Evolutionary conservation across 257 asterid genomes (phyloP).

Genomic region (Marsdenia floribunda): DNA sequence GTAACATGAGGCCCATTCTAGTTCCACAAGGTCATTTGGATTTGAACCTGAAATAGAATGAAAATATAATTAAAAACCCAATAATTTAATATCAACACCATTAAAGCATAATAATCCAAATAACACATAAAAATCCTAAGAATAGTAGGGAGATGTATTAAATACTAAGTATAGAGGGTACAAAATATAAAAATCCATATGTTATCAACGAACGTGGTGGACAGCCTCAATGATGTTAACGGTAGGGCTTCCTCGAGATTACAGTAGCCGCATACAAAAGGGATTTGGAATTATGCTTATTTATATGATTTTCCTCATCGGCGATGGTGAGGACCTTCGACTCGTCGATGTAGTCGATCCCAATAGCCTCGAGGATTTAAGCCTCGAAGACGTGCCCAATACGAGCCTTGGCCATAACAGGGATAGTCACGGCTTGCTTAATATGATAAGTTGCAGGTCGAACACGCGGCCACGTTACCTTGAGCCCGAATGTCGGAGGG

Average conservation of each 20-base stretch:
- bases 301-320: conserved; percentile 75
- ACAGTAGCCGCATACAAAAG: conserved; percentile 91
- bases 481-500: conserved; percentile 91
- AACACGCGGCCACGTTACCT: conserved; percentile 94
- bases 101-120: no score
- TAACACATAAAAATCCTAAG: no score
- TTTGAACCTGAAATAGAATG: no score
- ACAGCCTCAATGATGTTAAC: conserved; percentile 91
- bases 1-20: no score
- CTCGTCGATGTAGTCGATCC: conserved; percentile 78
- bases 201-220: conserved; percentile 87
- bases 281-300: conserved; percentile 88
- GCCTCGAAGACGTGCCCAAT: conserved; percentile 93
- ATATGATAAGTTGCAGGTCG: conserved; percentile 75
- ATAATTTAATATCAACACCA: no score
- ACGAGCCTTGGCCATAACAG: conserved; percentile 90
- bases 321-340: conserved; percentile 82
- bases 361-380: conserved; percentile 78
- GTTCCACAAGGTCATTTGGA: no score
- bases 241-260: conserved; percentile 87
- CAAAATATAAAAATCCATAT: no score
- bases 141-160: no score
- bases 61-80: no score
- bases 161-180: no score
- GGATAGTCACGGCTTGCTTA: conserved; percentile 82